phyloP scores from a whole-genome alignment of 768 basidiomycete species.

The Lactarius hengduanensis region DNA sequence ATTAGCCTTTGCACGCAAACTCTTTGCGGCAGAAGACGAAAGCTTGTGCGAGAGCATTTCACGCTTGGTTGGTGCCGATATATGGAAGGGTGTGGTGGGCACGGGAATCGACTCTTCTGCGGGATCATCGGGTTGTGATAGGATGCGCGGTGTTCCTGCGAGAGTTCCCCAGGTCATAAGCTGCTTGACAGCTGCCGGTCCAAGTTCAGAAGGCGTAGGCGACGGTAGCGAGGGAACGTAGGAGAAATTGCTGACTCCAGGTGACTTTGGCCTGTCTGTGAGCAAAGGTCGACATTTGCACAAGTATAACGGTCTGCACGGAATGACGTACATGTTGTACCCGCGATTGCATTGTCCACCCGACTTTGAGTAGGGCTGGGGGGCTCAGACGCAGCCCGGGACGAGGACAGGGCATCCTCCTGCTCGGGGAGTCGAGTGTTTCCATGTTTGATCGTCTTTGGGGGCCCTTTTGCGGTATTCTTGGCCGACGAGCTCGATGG shows the following conservation, averaged over 20 bases:
- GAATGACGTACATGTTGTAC: conserved; percentile 73
- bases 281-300: conserved; percentile 18
- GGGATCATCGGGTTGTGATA: conserved; percentile 61
- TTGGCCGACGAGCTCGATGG: conserved; percentile 36
- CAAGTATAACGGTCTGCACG: not conserved
- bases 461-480: conserved; percentile 41
- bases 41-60: conserved; percentile 82
- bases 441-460: conserved; percentile 68
- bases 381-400: conserved; percentile 54
- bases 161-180: conserved; percentile 98
- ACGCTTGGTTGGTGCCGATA: conserved; percentile 73
- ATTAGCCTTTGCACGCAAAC: conserved; percentile 73
- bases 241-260: conserved; percentile 56
- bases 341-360: conserved; percentile 89
- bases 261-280: conserved; percentile 63
- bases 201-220: conserved; percentile 79
- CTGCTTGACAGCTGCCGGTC: conserved; percentile 80
- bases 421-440: conserved; percentile 82
- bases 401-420: conserved; percentile 48
- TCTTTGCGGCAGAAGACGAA: conserved; percentile 77
- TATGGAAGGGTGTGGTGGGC: conserved; percentile 69
- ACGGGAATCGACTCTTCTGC: conserved; percentile 40
- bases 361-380: conserved; percentile 89
- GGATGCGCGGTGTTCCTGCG: conserved; percentile 85
- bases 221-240: conserved; percentile 87